Base-by-base conservation (phyloP, 129 eudicot genomes). In the Oenanthe sinensis region DNA sequence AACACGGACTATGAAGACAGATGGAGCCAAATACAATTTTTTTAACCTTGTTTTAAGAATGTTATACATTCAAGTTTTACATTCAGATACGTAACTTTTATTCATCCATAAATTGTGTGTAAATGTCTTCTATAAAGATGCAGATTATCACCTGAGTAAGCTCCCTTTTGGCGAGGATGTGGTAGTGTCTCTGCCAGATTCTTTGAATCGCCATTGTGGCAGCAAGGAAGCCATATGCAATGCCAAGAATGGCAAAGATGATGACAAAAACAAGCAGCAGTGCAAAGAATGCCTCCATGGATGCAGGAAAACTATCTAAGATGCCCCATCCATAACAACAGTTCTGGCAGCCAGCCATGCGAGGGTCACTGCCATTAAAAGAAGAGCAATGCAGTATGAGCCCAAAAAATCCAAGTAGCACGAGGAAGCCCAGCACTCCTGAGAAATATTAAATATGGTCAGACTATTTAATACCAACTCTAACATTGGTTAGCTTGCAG, bases 141-240 rank as follows among this genome's bases (percentile, higher is more conserved):
- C 30, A 58, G 28, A 58, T 58, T 4, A 26, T 72, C 20, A 90
- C 98, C 98, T 93, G 89, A 10, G 98, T 90, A 48, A 93, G 96
- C 84, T 90, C 93, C 87, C 92, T 90, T 85, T 93, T 93, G 76
- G 93, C 86, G 82, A 93, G 92, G 76, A 93, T 93, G 85, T 93
- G 96, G 85, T 90, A 90, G 80, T 93, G 98, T 80, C 96, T 90
- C 80, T 90, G 98, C 98, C 96, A 93, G 73, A 93, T 93, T 82
- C 96, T 86, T 74, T 93, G 94, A 49, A 90, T 79, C 45, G 90
- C 96, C 98, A 90, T 85, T 77, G 93, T 92, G 83, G 92, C 88
- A 81, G 93, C 98, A 82, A 93, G 92, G 76, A 93, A 88, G 11
- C 98, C 96, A 79, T 93, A 93, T 0, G 96, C 96, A 82, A 93